Evolutionary conservation across 257 asterid species (phyloP).

Genomic region (Agastache rugosa): DNA sequence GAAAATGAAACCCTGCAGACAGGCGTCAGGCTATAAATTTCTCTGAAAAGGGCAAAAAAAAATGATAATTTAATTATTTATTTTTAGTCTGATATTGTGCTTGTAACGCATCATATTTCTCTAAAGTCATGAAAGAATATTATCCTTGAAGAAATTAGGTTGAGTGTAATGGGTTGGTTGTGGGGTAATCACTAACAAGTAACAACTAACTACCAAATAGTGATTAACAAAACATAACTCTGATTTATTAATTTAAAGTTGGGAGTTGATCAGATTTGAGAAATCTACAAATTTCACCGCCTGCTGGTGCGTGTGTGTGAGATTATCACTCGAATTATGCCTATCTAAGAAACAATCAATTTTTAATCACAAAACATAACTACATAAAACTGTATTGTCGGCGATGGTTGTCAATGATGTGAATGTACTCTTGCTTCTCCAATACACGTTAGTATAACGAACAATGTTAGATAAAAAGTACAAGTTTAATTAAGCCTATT

Average conservation of each 20-base stretch:
- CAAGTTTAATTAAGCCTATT: no score
- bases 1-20: neutral
- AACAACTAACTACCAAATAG: conserved; percentile 10
- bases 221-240: neutral
- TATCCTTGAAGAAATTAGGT: neutral
- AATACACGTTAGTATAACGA: neutral
- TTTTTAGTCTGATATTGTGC: neutral
- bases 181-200: conserved; percentile 12
- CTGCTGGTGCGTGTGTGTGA: neutral
- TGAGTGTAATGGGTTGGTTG: neutral
- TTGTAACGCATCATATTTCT: neutral
- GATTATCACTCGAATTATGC: neutral
- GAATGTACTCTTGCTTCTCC: neutral
- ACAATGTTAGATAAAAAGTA: neutral
- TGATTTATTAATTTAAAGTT: neutral
- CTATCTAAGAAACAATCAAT: neutral
- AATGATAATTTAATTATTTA: neutral
- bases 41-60: neutral
- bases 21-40: neutral
- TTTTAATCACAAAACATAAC: neutral
- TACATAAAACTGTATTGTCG: no score
- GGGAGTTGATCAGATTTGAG: neutral
- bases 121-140: neutral
- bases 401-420: neutral
- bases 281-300: neutral